Base-by-base conservation (phyloP, 73 alveolate genomes). In the Paramecium sexaurelia region DNA sequence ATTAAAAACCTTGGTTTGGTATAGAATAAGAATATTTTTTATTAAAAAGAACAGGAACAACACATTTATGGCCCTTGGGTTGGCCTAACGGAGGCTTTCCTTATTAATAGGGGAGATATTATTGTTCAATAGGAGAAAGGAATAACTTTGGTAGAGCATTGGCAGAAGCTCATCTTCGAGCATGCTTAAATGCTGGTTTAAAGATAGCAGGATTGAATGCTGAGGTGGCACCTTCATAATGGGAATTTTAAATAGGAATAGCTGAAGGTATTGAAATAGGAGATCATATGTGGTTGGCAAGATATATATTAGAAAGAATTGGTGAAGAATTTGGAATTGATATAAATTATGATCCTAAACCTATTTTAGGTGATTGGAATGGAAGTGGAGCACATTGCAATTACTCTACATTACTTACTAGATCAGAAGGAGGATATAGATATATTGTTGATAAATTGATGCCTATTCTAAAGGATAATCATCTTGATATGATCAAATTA, bases 361-460 rank as follows among this genome's bases (percentile, higher is more conserved):
- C 96, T 10, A 91, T 95, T 73, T 37, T 84, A 85, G 96, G 96
- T 24, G 95, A 95, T 67, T 93, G 96, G 96, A 96, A 96, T 83
- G 99, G 99, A 19, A 95, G 98, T 10, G 99, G 99, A 41, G 95
- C 98, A 86, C 99, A 94, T 84, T 94, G 98, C 55, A 97, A 97
- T 85, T 96, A 85, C 84, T 94, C 97, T 0, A 96, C 97, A 22
- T 68, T 78, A 13, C 73, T 84, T n/a, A 96, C 94, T 93, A 96
- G 99, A 92, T 94, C 51, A 61, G 95, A 87, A 10, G 96, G 93
- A 6, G 98, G 98, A 22, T 35, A 91, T 68, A 94, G 92, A 4
- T 85, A n/a, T 57, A 57, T 43, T n/a, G 75, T 96, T 68, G 35
- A 87, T n/a, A 35, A 85, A 11, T 89, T 92, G 3, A 82, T 95